phyloP scores from a whole-genome alignment of 164 flowering plant species.

The Berberis thunbergii region DNA sequence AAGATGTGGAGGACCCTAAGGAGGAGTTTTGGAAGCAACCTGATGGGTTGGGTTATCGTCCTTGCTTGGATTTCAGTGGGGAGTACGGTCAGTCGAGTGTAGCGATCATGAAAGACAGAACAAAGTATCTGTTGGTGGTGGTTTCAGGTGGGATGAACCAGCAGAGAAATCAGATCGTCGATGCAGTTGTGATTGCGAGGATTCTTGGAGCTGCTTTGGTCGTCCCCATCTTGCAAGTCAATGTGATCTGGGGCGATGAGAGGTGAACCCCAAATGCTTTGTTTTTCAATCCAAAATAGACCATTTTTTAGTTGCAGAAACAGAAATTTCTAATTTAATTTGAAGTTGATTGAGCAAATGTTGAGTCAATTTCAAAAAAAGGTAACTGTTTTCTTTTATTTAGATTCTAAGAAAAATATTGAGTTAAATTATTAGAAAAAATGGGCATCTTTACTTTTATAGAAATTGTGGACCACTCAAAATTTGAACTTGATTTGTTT shows the following conservation, averaged over 20 bases:
- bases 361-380: no score
- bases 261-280: constrained; percentile 19
- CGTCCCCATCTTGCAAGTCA: constrained; percentile 46
- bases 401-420: no score
- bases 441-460: not conserved
- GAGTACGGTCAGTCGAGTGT: constrained; percentile 35
- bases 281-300: no score
- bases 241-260: constrained; percentile 42
- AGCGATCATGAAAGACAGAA: constrained; percentile 32
- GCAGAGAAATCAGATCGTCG: constrained; percentile 59
- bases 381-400: no score
- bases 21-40: constrained; percentile 61
- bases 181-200: constrained; percentile 58
- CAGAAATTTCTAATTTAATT: not conserved
- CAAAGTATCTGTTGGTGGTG: constrained; percentile 49
- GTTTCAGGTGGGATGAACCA: constrained; percentile 57
- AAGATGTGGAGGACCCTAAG: not conserved
- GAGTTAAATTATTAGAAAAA: no score
- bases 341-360: not conserved
- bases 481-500: not conserved
- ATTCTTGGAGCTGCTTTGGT: constrained; percentile 55
- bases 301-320: not conserved
- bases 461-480: no score
- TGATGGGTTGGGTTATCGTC: constrained; percentile 32
- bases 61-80: constrained; percentile 45